Conservation (phyloP, 2,329 filamentous ascomycete species). For the Dactylonectria macrodidyma region DNA sequence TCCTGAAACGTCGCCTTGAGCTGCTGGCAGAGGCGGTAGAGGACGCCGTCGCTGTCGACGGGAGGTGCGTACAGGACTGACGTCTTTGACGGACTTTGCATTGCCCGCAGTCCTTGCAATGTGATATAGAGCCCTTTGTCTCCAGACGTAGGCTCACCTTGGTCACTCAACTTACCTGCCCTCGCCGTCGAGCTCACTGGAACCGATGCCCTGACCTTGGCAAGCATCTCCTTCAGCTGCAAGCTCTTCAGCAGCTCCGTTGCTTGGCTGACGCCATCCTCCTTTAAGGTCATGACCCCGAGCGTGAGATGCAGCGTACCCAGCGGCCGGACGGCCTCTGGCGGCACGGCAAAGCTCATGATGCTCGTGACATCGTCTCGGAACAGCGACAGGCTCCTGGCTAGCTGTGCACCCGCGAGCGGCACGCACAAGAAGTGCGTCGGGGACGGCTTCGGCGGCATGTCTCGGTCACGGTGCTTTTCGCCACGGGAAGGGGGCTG, state of each 20-base stretch:
- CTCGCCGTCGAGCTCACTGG: constrained; percentile 10
- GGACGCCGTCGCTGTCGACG: constrained; percentile 62
- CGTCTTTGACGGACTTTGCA: constrained; percentile 70
- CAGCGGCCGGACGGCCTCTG: constrained; percentile 79
- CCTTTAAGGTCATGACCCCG: constrained; percentile 84
- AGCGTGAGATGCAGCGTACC: constrained; percentile 90
- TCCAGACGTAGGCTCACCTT: not conserved
- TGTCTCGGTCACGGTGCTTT: constrained; percentile 34
- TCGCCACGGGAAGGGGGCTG: not conserved
- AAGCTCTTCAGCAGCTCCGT: constrained; percentile 57
- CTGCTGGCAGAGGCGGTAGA: constrained; percentile 71
- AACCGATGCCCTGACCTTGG: constrained; percentile 40
- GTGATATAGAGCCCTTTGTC: constrained; percentile 57
- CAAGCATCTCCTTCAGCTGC: constrained; percentile 57
- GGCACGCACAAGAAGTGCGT: constrained; percentile 87
- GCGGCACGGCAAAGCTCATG: constrained; percentile 67
- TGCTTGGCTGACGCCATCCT: constrained; percentile 61
- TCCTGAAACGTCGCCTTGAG: constrained; percentile 69
- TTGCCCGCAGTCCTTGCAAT: constrained; percentile 70
- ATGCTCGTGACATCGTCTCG: constrained; percentile 67
- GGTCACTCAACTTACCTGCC: not conserved
- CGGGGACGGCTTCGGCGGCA: constrained; percentile 60
- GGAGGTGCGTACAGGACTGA: constrained; percentile 78
- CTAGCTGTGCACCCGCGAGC: constrained; percentile 77
- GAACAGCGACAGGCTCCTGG: constrained; percentile 74